Base-by-base conservation (phyloP, 2,329 filamentous ascomycete genomes). In the Sarocladiaceae sp. region DNA sequence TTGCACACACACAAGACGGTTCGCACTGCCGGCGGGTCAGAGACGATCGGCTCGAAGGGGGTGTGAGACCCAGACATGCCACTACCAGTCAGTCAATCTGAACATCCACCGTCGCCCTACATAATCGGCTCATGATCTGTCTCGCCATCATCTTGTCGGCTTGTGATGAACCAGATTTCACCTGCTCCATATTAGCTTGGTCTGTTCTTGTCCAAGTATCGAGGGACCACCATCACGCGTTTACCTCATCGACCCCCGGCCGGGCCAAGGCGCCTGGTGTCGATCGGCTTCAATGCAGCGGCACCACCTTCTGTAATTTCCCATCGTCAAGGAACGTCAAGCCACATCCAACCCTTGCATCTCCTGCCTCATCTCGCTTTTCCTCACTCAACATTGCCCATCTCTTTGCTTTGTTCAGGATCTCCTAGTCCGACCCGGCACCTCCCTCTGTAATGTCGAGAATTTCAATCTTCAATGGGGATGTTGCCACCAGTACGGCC, bases 301-400 rank as follows among this genome's bases (percentile, higher is more conserved):
- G 28, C n/a, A n/a, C 44, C 13, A 22, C 18, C 4, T 17, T 7
- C 10, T 31, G 8, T 33, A 48, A 48, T 48, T 48, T 48, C 44
- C 44, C 44, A 25, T 48, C 26, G 44, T 48, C 44, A 48, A 48
- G 44, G 40, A 46, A 29, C 22, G 4, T n/a, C 44, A 48, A 20
- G 44, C 26, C 25, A 33, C 26, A 11, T 10, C 11, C 28, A 13
- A 11, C 44, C 44, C 44, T 33, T 33, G n/a, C 44, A 20, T 33
- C 26, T 28, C 26, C 44, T 48, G 15, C 44, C 26, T 48, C 44
- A 33, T 44, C 40, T 44, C 40, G 40, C 40, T 25, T 8, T 33
- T 31, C 28, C 22, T 12, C 26, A 23, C 44, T 4, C n/a, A 33
- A 10, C 29, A 33, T 17, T 4, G 12, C 22, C 4, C 7, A 10